Evolutionary conservation across 208 protist species (phyloP), one percentile per base, ranked within the genome.

Genomic region (Trypanosoma grayi): DNA sequence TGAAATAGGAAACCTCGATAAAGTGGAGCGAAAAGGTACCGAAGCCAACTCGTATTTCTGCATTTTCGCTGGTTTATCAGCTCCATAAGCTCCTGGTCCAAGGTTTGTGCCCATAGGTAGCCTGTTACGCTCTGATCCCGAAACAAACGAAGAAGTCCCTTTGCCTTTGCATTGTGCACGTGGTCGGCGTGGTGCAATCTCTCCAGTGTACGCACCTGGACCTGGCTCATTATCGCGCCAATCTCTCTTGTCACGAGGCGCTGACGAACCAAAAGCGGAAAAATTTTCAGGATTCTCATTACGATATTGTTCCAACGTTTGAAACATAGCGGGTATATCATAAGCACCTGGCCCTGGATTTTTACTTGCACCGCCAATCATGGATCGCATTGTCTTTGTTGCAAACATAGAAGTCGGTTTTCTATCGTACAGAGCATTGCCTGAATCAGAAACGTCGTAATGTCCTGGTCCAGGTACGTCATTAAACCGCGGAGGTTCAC

Each of bases 371-470:
- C 39, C 60, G 20, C 34, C 31, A 36, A 54, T 34, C 0, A 59
- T 61, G 16, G 59, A 62, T 25, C 89, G 68, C 14, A 67, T 55
- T 13, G 77, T 88, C 28, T 84, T 91, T 0, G 85, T 85, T 16
- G 76, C 77, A 73, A 95, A 95, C 75, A 86, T 84, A 24, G 79
- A 90, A 18, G 85, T 85, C 14, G 85, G 88, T 57, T 95, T 95
- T 20, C 44, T 59, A 22, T 41, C 64, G 34, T 76, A 87, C 44
- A 73, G 63, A 30, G 41, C 61, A 43, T 20, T 60, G 50, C 2
- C 55, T 44, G 53, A 41, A 66, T 14, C 20, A 53, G 60, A 20
- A 67, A 33, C 10, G 37, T 90, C 66, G 67, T 95, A 95, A 53
- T 66, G 76, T 30, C 89, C 89, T 14, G 89, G 89, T 14, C 89